A percentile compares a stretch with the other conserved stretches of the same genome.
These are phyloP conservation scores for Phytophthora tubulina DNA, from an alignment of 352 stramenopile species.

Conservation along the genomic window DNA sequence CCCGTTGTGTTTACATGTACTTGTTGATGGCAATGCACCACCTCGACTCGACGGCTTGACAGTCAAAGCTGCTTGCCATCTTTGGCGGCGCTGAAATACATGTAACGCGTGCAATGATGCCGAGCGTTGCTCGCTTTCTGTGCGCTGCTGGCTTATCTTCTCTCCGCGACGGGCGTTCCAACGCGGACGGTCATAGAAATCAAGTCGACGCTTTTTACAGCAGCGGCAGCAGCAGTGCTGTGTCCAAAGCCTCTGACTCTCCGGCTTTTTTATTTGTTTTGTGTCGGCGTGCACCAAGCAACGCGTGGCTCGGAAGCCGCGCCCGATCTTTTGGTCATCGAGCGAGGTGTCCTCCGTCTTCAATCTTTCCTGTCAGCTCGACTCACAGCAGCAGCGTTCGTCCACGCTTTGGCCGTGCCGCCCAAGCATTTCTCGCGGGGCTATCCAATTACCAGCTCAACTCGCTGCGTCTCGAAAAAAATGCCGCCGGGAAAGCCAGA, in stretches of 20 bases:
- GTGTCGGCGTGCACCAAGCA: neutral
- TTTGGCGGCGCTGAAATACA: conserved; percentile 2
- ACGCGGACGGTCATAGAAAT: conserved; percentile 27
- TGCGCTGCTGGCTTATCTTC: conserved; percentile 26
- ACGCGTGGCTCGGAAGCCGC: neutral
- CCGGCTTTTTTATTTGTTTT: conserved; percentile 30
- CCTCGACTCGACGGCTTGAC: neutral
- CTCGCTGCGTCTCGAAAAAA: conserved; percentile 31
- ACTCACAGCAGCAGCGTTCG: neutral
- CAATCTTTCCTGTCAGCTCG: neutral
- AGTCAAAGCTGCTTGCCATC: neutral
- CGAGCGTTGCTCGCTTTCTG: neutral
- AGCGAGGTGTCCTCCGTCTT: neutral
- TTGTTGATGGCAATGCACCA: neutral
- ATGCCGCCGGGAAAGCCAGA: conserved; percentile 21
- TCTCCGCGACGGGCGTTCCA: conserved; percentile 21
- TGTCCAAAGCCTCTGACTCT: conserved; percentile 15
- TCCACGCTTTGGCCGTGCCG: neutral
- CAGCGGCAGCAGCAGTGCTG: conserved; percentile 7
- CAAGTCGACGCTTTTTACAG: conserved; percentile 16
- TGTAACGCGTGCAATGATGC: neutral
- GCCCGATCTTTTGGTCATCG: conserved; percentile 12
- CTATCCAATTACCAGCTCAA: conserved; percentile 18
- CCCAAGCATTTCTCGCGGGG: conserved; percentile 14
- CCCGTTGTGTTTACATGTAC: neutral